Evolutionary conservation across 139 green algal genomes (phyloP).

Genomic region (Cymbomonas tetramitiformis): DNA sequence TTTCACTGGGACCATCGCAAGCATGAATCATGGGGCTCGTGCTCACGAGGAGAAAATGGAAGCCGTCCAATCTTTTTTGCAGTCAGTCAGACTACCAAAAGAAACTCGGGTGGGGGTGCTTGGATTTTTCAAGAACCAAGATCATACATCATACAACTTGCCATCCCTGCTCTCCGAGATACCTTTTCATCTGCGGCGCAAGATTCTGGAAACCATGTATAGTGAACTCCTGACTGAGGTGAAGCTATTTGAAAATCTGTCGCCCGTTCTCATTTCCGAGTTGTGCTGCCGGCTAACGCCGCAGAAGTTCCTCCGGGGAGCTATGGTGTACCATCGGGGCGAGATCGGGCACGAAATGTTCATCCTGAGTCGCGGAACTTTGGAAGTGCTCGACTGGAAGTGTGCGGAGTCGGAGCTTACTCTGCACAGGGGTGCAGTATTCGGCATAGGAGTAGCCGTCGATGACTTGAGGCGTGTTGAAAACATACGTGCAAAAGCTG

Average conservation of each 20-base stretch:
- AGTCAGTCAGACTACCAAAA: background rate
- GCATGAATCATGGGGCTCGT: background rate
- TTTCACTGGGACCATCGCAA: background rate
- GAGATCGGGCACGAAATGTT: background rate
- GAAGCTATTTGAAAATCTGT: background rate
- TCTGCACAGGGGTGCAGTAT: background rate
- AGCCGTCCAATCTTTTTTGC: background rate
- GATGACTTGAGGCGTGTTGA: no score
- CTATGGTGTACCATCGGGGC: background rate
- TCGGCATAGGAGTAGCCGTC: background rate
- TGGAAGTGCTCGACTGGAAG: background rate
- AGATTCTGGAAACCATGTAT: background rate
- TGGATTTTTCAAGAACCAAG: slow-evolving; percentile 8
- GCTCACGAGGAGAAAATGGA: slow-evolving; percentile 13
- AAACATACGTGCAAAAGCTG: no score
- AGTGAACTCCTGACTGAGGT: background rate
- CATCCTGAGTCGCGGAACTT: background rate
- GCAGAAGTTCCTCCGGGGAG: background rate
- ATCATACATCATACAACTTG: background rate
- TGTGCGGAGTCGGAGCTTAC: background rate
- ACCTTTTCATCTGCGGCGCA: slow-evolving; percentile 1
- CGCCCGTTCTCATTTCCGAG: background rate
- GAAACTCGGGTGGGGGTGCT: slow-evolving; percentile 3
- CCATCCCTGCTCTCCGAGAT: background rate
- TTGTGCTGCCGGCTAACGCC: background rate